Evolutionary conservation across 2,329 filamentous ascomycete species (phyloP), one percentile per base, ranked within the genome.

Genomic region (Nemania abortiva): DNA sequence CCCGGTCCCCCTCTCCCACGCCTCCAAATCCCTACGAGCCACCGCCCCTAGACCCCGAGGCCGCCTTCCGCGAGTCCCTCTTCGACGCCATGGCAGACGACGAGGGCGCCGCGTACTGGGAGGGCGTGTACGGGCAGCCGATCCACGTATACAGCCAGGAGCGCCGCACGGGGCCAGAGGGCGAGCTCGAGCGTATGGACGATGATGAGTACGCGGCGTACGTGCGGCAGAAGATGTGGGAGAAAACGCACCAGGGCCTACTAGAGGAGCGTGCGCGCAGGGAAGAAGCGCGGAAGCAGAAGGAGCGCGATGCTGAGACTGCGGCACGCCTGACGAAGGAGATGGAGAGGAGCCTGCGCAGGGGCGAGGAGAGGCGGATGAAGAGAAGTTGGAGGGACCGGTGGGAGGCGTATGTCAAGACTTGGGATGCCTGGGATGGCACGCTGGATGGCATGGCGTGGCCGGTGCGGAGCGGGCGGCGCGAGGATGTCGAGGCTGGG

Each of bases 31-130:
- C 85, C 0, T 80, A 84, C 73, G 82, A 83, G 0, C 79, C 81
- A 2, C 80, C 81, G 1, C 79, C 83, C 0, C 83, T 92, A 18
- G 88, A 92, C 73, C 86, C 93, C 0, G 90, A 94, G 49, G 84
- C 87, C 0, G 94, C 95, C 0, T 99, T 99, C 79, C 91, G 93
- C 34, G 93, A 97, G 80, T 97, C 94, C 0, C 90, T 99, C 5
- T 98, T 98, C 82, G 96, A 99, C 80, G 96, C 96, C 37, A 91
- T 99, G 81, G 95, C 94, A 45, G 96, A 99, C 80, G 95, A 98
- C 78, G 96, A 99, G 82, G 96, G 95, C 55, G 96, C 96, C 1
- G 88, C 90, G 7, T 99, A 96, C 83, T 99, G 96, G 96, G 92
- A 98, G 79, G 89, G 89, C 18, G 93, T 99, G n/a, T 99, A 98